Evolutionary conservation across 164 flowering plant species (phyloP), one percentile per base, ranked within the genome.

Genomic region (Euptelea pleiosperma): DNA sequence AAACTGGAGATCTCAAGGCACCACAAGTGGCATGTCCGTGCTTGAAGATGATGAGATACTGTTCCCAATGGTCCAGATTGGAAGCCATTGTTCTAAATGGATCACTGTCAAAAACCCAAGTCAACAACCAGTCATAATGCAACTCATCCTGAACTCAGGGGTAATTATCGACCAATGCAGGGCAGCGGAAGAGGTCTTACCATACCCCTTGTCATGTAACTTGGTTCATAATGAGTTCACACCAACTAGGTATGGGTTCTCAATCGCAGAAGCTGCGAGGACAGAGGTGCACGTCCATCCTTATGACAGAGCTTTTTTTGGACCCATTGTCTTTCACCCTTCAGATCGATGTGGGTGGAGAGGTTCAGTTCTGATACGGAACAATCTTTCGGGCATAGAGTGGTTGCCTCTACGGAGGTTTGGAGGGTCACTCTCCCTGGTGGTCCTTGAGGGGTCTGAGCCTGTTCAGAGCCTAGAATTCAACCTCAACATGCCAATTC

Each of bases 331-430:
- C 11, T 90, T 90, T 68, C 83, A 75, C 41, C 97, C 97, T 48
- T 80, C 92, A 21, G 62, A 58, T 44, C 70, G 84, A 33, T 85
- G 97, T 57, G 62, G 43, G 10, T 91, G 96, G 97, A 87, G 66
- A 64, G 79, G 93, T 64, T 86, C 91, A 29, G 93, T 72, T 39
- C 66, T 84, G 30, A 71, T 89, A 63, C 85, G 96, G 57, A 89
- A 84, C 76, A 89, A 89, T 73, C 90, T 89, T 45, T 82, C 93
- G 39, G 97, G 97, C 54, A 83, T 87, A 46, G 95, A 87, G 71
- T 82, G 84, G 89, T 40, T 87, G 62, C 68, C 82, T 51, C 55
- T 90, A 57, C 75, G 56, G n/a, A 95, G 89, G 55, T 72, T 64
- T 74, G 95, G 95, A 35, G 97, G 97, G 16, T 76, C 74, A 25